Percentiles rank a stretch among this genome's conserved stretches.
phyloP scores from a whole-genome alignment of 2,329 filamentous ascomycete genomes.

The Hymenoscyphus scutula region DNA sequence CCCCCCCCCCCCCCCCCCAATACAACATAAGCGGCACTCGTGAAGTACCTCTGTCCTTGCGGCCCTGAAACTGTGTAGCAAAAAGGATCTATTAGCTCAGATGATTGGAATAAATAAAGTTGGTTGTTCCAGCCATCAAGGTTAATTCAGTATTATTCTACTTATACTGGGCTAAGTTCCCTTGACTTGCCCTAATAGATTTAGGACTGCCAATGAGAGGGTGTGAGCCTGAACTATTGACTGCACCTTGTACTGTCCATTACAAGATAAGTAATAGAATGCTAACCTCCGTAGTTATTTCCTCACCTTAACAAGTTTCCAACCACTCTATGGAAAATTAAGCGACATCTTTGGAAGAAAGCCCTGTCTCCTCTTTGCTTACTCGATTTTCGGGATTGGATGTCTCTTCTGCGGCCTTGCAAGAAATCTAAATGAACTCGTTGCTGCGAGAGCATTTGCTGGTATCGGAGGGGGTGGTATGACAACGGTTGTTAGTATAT shows the following conservation, averaged over 20 bases:
- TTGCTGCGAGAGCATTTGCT: constrained; percentile 54
- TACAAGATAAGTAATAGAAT: not conserved
- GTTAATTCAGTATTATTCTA: too few relatives aligned
- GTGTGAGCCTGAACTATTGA: too few relatives aligned
- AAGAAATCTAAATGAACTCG: constrained; percentile 62
- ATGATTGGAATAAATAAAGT: too few relatives aligned
- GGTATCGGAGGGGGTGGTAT: constrained; percentile 69
- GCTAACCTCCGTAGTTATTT: constrained; percentile 51
- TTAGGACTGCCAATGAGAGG: too few relatives aligned
- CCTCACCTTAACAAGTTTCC: constrained; percentile 70
- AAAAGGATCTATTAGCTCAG: too few relatives aligned
- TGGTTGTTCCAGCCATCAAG: too few relatives aligned
- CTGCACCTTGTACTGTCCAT: too few relatives aligned
- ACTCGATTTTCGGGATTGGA: constrained; percentile 62
- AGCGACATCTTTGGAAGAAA: constrained; percentile 72
- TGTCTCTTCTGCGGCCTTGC: constrained; percentile 63
- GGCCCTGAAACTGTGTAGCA: too few relatives aligned
- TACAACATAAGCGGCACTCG: not conserved
- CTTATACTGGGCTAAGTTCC: too few relatives aligned
- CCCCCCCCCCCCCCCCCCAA: too few relatives aligned
- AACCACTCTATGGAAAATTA: constrained; percentile 71
- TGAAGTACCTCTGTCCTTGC: too few relatives aligned
- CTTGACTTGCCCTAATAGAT: too few relatives aligned
- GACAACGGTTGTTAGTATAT: constrained; percentile 65
- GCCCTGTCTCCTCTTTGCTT: constrained; percentile 61